Evolutionary conservation across 1,284 basidiomycete genomes (phyloP).

Genomic region (Cerrena zonata): DNA sequence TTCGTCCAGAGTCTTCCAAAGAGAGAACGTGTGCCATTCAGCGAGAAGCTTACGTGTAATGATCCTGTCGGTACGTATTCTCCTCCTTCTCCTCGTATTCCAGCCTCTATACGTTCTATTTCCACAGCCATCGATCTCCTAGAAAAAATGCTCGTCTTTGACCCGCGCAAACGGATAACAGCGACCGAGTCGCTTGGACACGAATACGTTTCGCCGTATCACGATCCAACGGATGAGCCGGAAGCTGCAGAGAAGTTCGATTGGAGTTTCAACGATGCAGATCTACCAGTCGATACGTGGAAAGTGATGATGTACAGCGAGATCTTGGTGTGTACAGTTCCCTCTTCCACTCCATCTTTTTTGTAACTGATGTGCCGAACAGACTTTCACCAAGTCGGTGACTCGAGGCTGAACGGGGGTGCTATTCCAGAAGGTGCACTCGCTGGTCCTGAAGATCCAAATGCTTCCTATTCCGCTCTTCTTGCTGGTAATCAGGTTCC

Average conservation of each 20-base stretch:
- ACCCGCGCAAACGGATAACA: slow-evolving; percentile 93
- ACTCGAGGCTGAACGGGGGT: slow-evolving; percentile 36
- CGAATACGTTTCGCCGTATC: slow-evolving; percentile 95
- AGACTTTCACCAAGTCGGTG: slow-evolving; percentile 77
- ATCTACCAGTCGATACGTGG: slow-evolving; percentile 97
- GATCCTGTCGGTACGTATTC: slow-evolving; percentile 74
- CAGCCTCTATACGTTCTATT: not conserved
- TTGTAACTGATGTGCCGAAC: not conserved
- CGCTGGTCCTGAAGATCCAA: slow-evolving; percentile 52
- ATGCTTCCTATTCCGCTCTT: slow-evolving; percentile 12
- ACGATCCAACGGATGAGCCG: slow-evolving; percentile 97
- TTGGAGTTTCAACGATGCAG: slow-evolving; percentile 99
- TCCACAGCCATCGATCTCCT: slow-evolving; percentile 83
- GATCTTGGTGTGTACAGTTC: slow-evolving; percentile 62
- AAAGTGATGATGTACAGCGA: slow-evolving; percentile 99
- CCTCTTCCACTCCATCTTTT: not conserved
- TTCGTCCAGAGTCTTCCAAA: slow-evolving; percentile 98
- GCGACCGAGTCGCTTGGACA: slow-evolving; percentile 88
- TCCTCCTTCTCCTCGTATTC: not conserved
- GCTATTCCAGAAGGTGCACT: slow-evolving; percentile 53
- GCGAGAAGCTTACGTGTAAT: slow-evolving; percentile 85
- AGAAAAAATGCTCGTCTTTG: slow-evolving; percentile 99
- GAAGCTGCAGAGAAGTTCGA: slow-evolving; percentile 93
- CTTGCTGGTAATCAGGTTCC: not conserved
- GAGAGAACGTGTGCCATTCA: slow-evolving; percentile 91